Percentiles rank a stretch among this genome's conserved stretches.
Conservation (phyloP, 2,329 filamentous ascomycete species). For the Cercospora beticola region DNA sequence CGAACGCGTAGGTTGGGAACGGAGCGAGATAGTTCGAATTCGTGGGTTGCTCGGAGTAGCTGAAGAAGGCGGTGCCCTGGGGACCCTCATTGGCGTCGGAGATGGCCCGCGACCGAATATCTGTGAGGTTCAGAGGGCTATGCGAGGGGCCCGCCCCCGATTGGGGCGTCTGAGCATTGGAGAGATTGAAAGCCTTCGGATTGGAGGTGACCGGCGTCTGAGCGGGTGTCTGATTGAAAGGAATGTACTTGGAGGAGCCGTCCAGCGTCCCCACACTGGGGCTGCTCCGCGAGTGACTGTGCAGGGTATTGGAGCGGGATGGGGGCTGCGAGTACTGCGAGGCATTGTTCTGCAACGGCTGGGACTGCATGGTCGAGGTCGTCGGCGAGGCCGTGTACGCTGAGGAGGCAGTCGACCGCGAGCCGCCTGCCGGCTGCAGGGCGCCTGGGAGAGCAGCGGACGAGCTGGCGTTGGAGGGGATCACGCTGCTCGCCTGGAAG, state of each 20-base stretch:
- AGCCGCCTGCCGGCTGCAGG: slow-evolving; percentile 55
- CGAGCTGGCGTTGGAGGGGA: slow-evolving; percentile 33
- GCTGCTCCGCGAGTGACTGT: slow-evolving; percentile 77
- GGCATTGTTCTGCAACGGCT: slow-evolving; percentile 50
- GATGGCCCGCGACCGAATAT: slow-evolving; percentile 85
- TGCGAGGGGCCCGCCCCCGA: slow-evolving; percentile 63
- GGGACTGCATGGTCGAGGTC: slow-evolving; percentile 57
- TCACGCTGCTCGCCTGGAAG: slow-evolving; percentile 25
- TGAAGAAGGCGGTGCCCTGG: slow-evolving; percentile 60
- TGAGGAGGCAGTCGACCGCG: slow-evolving; percentile 54
- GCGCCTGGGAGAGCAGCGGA: slow-evolving; percentile 56
- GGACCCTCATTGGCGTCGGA: slow-evolving; percentile 73
- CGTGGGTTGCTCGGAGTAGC: slow-evolving; percentile 63
- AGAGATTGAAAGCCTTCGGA: slow-evolving; percentile 60
- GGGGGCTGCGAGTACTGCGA: slow-evolving; percentile 61
- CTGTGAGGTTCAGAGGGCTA: slow-evolving; percentile 84
- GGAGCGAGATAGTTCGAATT: slow-evolving; percentile 93
- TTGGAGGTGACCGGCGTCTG: slow-evolving; percentile 42
- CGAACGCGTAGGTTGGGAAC: slow-evolving; percentile 94
- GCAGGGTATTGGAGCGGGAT: slow-evolving; percentile 66
- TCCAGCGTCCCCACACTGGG: slow-evolving; percentile 57
- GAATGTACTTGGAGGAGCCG: slow-evolving; percentile 57
- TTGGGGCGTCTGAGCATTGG: slow-evolving; percentile 54
- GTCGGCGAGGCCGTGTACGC: slow-evolving; percentile 58
- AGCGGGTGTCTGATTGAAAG: slow-evolving; percentile 64